These are phyloP conservation scores for Striga hermonthica DNA, from an alignment of 305 asterid species.

Conservation along the genomic window DNA sequence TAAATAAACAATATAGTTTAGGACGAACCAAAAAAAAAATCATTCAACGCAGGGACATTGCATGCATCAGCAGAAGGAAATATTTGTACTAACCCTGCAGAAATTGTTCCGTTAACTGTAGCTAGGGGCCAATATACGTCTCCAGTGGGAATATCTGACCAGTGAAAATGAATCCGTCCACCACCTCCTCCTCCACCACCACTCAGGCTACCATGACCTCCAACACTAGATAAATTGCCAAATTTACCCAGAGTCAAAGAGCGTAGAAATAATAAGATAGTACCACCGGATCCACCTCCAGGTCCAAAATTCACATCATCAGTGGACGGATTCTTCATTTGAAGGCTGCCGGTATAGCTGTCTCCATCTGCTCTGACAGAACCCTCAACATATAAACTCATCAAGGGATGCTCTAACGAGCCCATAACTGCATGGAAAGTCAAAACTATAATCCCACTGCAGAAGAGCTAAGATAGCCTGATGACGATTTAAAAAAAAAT, in stretches of 20 bases:
- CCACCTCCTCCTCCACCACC: constrained; percentile 99
- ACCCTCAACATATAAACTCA: constrained; percentile 64
- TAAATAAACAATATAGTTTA: constrained; percentile 18
- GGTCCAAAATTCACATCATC: constrained; percentile 44
- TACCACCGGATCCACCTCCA: constrained; percentile 99
- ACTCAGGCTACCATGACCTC: constrained; percentile 73
- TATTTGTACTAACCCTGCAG: constrained; percentile 53
- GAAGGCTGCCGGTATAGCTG: constrained; percentile 40
- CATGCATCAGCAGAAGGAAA: constrained; percentile 23
- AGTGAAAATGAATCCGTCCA: constrained; percentile 95
- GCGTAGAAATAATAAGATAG: constrained; percentile 73
- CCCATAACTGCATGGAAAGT: constrained; percentile 76
- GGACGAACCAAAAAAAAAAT: constrained; percentile 25
- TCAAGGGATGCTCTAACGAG: constrained; percentile 78
- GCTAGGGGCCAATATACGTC: constrained; percentile 95
- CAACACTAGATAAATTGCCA: constrained; percentile 78
- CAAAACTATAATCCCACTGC: constrained; percentile 30
- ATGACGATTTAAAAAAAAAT: constrained; percentile 19
- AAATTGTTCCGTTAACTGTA: constrained; percentile 74
- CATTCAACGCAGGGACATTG: constrained; percentile 15
- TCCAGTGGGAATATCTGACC: constrained; percentile 92
- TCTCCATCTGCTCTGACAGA: constrained; percentile 84
- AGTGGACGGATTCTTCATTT: constrained; percentile 33
- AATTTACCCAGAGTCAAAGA: constrained; percentile 51
- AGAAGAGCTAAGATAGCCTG: constrained; percentile 8